Evolutionary conservation across 2,329 filamentous ascomycete species (phyloP).

Genomic region (Monilinia laxa): DNA sequence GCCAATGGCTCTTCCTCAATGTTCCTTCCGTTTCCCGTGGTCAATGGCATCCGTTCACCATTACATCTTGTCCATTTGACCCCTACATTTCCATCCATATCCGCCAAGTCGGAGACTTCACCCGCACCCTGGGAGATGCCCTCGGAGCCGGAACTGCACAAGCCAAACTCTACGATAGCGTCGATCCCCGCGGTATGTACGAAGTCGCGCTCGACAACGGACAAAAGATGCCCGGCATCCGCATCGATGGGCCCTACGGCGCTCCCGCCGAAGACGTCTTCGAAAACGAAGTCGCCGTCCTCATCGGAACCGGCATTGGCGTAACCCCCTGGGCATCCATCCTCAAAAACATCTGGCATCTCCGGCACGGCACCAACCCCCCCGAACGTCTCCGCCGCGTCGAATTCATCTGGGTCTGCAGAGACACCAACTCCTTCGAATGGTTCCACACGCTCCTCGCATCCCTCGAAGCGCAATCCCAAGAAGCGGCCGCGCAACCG

Average conservation of each 20-base stretch:
- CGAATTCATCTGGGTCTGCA: conserved; percentile 99
- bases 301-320: conserved; percentile 84
- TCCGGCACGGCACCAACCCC: conserved; percentile 85
- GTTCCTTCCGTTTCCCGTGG: conserved; percentile 82
- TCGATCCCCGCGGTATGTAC: conserved; percentile 96
- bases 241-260: conserved; percentile 94
- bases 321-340: conserved; percentile 86
- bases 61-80: conserved; percentile 96
- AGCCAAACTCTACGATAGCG: conserved; percentile 82
- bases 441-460: conserved; percentile 97
- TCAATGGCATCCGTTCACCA: conserved; percentile 99
- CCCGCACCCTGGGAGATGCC: conserved; percentile 86
- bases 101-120: conserved; percentile 96
- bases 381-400: conserved; percentile 87
- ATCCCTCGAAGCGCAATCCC: conserved; percentile 83
- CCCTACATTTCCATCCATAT: conserved; percentile 93
- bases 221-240: conserved; percentile 84
- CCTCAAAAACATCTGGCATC: conserved; percentile 97
- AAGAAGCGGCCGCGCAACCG: conserved; percentile 64
- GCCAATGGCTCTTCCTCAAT: conserved; percentile 97
- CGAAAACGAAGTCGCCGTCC: conserved; percentile 82
- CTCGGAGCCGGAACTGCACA: conserved; percentile 89
- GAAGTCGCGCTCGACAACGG: conserved; percentile 93
- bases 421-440: conserved; percentile 91
- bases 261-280: conserved; percentile 98